Evolutionary conservation across 176 grass and related monocot species (phyloP).

Genomic region (Themeda triandra): DNA sequence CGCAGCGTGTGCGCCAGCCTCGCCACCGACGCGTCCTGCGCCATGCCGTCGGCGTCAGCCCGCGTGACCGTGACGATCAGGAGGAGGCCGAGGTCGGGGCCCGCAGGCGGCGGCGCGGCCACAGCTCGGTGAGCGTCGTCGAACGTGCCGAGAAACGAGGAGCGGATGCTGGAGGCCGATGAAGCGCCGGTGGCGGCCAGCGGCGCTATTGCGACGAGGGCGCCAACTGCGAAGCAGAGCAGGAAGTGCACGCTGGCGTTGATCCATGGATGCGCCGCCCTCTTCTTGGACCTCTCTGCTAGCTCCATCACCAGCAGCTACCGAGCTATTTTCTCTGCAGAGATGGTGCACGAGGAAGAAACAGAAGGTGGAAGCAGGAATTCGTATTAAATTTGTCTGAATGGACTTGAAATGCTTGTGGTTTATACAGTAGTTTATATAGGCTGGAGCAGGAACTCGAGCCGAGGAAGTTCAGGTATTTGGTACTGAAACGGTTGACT

Average conservation of each 20-base stretch:
- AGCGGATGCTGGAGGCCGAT: too few species aligned
- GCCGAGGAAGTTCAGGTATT: neutral
- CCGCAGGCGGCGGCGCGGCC: neutral
- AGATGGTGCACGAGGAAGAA: neutral
- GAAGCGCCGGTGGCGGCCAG: constrained; percentile 17
- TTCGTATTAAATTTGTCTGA: constrained; percentile 11
- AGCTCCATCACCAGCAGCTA: neutral
- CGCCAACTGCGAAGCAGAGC: constrained; percentile 52
- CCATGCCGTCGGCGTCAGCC: constrained; percentile 16
- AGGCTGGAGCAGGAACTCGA: too few species aligned
- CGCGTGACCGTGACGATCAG: constrained; percentile 58
- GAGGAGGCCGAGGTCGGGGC: constrained; percentile 14
- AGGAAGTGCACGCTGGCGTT: constrained; percentile 38
- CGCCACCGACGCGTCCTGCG: constrained; percentile 30
- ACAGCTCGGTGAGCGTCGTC: neutral
- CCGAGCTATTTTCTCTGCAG: neutral
- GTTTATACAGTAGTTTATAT: too few species aligned
- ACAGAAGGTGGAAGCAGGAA: neutral
- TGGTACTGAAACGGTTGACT: constrained; percentile 8
- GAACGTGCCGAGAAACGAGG: neutral
- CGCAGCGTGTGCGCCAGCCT: constrained; percentile 51
- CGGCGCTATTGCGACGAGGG: constrained; percentile 28
- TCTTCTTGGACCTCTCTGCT: constrained; percentile 33
- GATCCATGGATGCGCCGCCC: neutral
- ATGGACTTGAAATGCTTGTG: neutral